These are phyloP conservation scores for Phytophthora rubi DNA, from an alignment of 352 stramenopile species.

Conservation along the genomic window DNA sequence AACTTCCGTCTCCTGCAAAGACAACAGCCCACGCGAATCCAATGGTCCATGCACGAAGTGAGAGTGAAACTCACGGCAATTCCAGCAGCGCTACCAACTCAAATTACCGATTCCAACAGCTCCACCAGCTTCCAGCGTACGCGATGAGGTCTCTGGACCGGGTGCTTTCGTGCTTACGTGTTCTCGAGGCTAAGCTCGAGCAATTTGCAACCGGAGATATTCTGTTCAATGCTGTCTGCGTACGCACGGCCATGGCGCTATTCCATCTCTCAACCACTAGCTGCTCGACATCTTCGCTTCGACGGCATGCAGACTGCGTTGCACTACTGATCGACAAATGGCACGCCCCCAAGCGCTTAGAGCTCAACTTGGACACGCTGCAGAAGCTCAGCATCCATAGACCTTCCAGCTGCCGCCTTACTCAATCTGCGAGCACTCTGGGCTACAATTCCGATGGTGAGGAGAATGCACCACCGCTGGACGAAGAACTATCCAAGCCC, in stretches of 20 bases:
- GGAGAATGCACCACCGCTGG: constrained; percentile 2
- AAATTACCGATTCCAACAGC: constrained; percentile 42
- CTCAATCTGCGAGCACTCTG: constrained; percentile 31
- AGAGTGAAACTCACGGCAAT: constrained; percentile 20
- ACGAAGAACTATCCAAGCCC: constrained; percentile 2
- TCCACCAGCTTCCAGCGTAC: constrained; percentile 65
- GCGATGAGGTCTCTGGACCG: constrained; percentile 69
- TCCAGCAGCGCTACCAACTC: constrained; percentile 25
- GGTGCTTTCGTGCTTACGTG: constrained; percentile 53
- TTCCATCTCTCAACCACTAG: constrained; percentile 56
- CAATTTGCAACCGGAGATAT: constrained; percentile 20
- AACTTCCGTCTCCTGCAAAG: constrained; percentile 20
- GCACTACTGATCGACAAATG: constrained; percentile 53
- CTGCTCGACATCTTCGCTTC: constrained; percentile 27
- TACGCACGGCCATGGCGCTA: constrained; percentile 67
- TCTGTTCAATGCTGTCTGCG: constrained; percentile 56
- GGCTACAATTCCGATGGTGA: constrained; percentile 12
- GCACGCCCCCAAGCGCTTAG: constrained; percentile 65
- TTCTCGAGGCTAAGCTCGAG: constrained; percentile 47
- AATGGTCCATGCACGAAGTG: constrained; percentile 28
- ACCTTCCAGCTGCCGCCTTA: constrained; percentile 25
- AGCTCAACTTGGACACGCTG: constrained; percentile 77
- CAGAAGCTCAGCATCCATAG: constrained; percentile 45
- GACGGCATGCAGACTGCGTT: constrained; percentile 53
- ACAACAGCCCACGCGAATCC: constrained; percentile 6